A percentile compares a stretch with the other conserved stretches of the same genome.
Conservation (phyloP, 768 basidiomycete genomes). For the Leucocoprinus sp. region DNA sequence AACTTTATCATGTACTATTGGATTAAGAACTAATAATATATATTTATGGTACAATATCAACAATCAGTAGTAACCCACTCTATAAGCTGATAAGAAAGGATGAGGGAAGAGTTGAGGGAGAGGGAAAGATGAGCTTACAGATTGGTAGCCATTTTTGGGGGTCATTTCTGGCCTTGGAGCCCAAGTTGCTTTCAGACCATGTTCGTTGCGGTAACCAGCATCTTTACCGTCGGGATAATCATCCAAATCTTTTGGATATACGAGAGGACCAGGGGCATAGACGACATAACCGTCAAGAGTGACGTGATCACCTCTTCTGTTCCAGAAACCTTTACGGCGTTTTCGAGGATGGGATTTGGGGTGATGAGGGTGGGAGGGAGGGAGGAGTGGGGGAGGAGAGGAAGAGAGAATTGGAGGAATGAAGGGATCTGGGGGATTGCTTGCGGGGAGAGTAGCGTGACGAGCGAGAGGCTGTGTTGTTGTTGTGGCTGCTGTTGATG, state of each 20-base stretch:
- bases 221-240: conserved; percentile 38
- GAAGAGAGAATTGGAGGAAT: conserved; percentile 7
- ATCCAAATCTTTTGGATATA: conserved; percentile 54
- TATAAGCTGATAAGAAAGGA: neutral
- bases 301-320: conserved; percentile 66
- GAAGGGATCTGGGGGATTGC: conserved; percentile 3
- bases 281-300: conserved; percentile 50
- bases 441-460: conserved; percentile 26
- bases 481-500: too few species aligned
- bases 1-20: neutral
- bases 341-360: conserved; percentile 14
- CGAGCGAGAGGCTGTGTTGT: conserved; percentile 17
- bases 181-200: conserved; percentile 34
- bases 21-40: neutral
- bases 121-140: conserved; percentile 24
- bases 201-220: conserved; percentile 43
- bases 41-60: neutral
- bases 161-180: conserved; percentile 44
- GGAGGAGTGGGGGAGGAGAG: neutral
- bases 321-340: conserved; percentile 59
- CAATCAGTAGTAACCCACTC: neutral
- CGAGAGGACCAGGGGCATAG: conserved; percentile 47
- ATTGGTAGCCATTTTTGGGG: conserved; percentile 48
- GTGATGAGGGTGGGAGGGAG: conserved; percentile 8
- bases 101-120: too few species aligned